Conservation (phyloP, 176 grass and related monocot genomes). For the Puya raimondii region DNA sequence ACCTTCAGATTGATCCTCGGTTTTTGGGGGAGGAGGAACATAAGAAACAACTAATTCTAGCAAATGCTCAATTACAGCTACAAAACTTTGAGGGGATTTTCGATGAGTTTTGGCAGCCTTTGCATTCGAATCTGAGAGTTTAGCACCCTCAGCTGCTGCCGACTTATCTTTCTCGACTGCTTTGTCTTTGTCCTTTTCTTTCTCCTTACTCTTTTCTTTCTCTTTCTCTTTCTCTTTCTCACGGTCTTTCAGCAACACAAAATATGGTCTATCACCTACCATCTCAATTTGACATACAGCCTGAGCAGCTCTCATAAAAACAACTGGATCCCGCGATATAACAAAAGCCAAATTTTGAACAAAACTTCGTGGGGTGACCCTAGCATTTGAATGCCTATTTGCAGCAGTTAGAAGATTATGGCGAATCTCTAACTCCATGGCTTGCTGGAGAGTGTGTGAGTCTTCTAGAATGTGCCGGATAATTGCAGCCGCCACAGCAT, state of each 20-base stretch:
- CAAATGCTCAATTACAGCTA: conserved; percentile 73
- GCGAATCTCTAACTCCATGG: conserved; percentile 98
- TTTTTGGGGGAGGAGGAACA: conserved; percentile 42
- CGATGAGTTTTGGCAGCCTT: conserved; percentile 65
- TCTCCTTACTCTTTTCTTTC: conserved; percentile 90
- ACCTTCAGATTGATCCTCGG: conserved; percentile 49
- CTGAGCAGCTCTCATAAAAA: conserved; percentile 91
- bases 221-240: conserved; percentile 85
- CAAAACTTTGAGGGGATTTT: conserved; percentile 88
- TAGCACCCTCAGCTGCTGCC: conserved; percentile 35
- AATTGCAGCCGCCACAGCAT: conserved; percentile 76
- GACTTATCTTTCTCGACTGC: conserved; percentile 27
- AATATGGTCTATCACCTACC: conserved; percentile 85
- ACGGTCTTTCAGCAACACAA: conserved; percentile 80
- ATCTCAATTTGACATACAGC: conserved; percentile 97
- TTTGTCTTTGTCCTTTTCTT: conserved; percentile 34
- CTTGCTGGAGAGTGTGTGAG: conserved; percentile 94
- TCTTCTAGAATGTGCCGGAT: conserved; percentile 98
- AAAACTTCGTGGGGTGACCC: conserved; percentile 79
- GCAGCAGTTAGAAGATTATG: conserved; percentile 72
- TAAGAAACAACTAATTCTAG: conserved; percentile 66
- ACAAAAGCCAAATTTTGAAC: conserved; percentile 82
- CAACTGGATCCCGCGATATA: conserved; percentile 69
- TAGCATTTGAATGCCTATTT: conserved; percentile 74
- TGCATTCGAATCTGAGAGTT: conserved; percentile 50